Evolutionary conservation across 176 grass and related monocot species (phyloP).

Genomic region (Oryza australiensis): DNA sequence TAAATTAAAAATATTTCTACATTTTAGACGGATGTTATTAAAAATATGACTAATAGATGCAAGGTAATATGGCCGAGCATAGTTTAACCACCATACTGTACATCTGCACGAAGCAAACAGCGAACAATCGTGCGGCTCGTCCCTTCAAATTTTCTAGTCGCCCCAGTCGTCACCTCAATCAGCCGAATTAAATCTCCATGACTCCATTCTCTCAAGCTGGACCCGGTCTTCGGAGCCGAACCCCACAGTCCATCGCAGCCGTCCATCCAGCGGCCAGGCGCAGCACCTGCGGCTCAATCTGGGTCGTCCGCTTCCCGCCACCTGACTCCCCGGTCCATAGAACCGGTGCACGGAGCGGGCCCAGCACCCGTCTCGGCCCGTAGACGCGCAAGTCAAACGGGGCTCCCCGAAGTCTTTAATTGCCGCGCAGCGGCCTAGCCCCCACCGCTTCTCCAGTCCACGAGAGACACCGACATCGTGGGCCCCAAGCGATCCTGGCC

Average conservation of each 20-base stretch:
- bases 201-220: not conserved
- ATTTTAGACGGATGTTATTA: too few species aligned
- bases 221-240: not conserved
- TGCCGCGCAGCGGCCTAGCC: not conserved
- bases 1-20: too few species aligned
- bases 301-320: not conserved
- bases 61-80: too few species aligned
- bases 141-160: not conserved
- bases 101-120: not conserved
- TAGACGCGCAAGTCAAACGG: conserved; percentile 39
- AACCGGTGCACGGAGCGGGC: not conserved
- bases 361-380: not conserved
- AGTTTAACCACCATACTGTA: too few species aligned
- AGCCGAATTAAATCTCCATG: not conserved
- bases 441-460: not conserved
- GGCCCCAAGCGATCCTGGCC: rapidly evolving
- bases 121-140: not conserved
- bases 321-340: not conserved
- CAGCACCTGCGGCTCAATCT: not conserved
- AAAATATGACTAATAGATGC: too few species aligned
- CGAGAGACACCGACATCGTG: not conserved
- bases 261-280: not conserved
- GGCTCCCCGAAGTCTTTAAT: conserved; percentile 31
- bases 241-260: not conserved
- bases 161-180: not conserved